Evolutionary conservation across 148 eudicot genomes (phyloP).

Genomic region (Polygonum maritimum): DNA sequence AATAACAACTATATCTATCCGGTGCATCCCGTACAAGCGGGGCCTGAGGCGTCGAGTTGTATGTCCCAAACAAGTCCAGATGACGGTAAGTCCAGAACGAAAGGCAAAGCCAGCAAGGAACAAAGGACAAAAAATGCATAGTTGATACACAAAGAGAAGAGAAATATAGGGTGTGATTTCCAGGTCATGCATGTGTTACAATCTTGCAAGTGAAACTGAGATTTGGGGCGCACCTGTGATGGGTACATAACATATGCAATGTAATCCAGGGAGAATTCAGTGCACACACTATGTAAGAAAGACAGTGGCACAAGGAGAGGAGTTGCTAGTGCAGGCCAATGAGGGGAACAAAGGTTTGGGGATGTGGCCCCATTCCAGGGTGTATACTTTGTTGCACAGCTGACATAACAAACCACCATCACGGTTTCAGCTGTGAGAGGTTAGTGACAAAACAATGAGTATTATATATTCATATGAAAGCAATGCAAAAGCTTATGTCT

Average conservation of each 20-base stretch:
- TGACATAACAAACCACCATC: neutral
- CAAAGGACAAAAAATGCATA: no score
- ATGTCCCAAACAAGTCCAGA: no score
- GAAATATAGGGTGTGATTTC: neutral
- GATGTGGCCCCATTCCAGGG: neutral
- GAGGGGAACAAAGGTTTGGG: neutral
- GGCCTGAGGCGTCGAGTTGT: no score
- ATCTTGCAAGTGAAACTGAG: neutral
- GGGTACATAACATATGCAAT: neutral
- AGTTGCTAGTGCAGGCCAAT: neutral
- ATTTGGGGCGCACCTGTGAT: neutral
- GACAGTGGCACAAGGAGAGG: neutral
- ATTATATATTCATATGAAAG: neutral
- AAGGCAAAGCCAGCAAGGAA: no score
- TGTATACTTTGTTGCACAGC: constrained; percentile 1
- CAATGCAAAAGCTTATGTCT: neutral
- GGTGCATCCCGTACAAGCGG: neutral
- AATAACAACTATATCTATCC: neutral
- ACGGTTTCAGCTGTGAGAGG: neutral
- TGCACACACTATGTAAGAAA: neutral
- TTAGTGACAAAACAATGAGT: neutral
- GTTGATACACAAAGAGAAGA: neutral
- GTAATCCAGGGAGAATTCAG: constrained; percentile 2
- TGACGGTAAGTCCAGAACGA: no score
- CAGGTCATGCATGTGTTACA: neutral